Evolutionary conservation across 2,329 filamentous ascomycete genomes (phyloP), one percentile per base, ranked within the genome.

Genomic region (Cercospora citrullina): DNA sequence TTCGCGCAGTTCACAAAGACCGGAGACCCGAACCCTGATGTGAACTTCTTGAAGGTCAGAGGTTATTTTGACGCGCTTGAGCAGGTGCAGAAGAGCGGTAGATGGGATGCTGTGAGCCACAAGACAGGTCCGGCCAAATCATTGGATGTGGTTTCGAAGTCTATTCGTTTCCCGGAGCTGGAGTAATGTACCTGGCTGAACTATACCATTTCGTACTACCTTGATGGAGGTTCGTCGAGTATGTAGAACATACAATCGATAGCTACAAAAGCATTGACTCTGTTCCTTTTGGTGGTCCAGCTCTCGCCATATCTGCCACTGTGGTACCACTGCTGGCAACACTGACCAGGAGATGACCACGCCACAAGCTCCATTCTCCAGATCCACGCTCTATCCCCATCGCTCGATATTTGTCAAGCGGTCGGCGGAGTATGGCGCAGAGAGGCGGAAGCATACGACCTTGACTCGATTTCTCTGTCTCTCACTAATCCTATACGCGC

Each of bases 1-100:
- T 87, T 86, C 72, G 81, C 81, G 1, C 76, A 81, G 1, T 89
- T 88, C 71, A 81, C 84, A 1, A 79, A 83, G 68, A 81, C 77
- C 0, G 82, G 82, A 8, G 77, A 87, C 63, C 86, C 86, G 2
- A 87, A 87, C 71, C 82, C 84, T 0, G 80, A 82, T 14, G 28
- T 69, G 5, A 77, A 73, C 6, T 87, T 83, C 67, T 72, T 87
- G 30, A 67, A 72, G 51, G 82, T 81, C 0, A 80, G 86, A 55
- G 82, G 83, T 0, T 86, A 86, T 68, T 74, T 74, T 4, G 81
- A 78, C 69, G 81, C 42, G 6, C 23, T 69, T 10, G 42, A 18
- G 9, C 60, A 61, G 5, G 63, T 64, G 60, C 51, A 76, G 69
- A 71, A 78, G 76, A 72, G 83, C 74, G 79, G 78, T 3, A 66